Conservation (phyloP, 2,329 filamentous ascomycete species). For the Cryphonectria carpinicola region DNA sequence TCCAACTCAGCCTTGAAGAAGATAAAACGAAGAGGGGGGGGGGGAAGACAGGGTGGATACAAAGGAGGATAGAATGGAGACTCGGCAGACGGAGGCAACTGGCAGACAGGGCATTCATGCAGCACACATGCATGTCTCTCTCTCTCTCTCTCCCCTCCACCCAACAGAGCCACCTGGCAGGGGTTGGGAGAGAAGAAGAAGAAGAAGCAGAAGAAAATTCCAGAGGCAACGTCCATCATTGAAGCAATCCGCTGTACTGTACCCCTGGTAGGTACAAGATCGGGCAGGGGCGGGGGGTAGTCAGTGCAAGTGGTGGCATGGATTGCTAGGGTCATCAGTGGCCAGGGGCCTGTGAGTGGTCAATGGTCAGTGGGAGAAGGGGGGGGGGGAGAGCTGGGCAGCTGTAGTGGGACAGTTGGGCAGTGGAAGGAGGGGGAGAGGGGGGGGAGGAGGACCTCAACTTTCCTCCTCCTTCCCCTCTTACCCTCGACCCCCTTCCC, state of each 20-base stretch:
- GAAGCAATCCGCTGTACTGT: not conserved
- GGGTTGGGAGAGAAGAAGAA: not conserved
- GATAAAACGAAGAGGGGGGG: not conserved
- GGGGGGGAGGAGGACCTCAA: too few species aligned
- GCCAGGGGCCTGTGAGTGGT: not conserved
- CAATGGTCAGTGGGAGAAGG: not conserved
- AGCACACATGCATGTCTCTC: not conserved
- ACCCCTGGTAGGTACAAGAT: not conserved
- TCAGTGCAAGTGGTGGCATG: not conserved
- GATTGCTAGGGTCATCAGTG: not conserved
- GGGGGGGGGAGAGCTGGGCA: too few species aligned
- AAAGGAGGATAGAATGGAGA: not conserved
- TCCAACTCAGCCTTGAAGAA: not conserved
- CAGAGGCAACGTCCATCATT: not conserved
- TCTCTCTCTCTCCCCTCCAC: not conserved
- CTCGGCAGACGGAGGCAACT: not conserved
- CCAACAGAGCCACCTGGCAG: not conserved
- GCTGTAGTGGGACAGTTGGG: not conserved
- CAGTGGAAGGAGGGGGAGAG: too few species aligned
- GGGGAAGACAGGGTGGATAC: not conserved
- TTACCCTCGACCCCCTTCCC: too few species aligned
- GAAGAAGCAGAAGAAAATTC: too few species aligned
- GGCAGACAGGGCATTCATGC: constrained; percentile 2
- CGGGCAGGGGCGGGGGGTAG: not conserved
- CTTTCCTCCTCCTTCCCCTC: too few species aligned